These are phyloP conservation scores for Atalantia buxifolia DNA, from an alignment of 345 rosid species.

Conservation along the genomic window DNA sequence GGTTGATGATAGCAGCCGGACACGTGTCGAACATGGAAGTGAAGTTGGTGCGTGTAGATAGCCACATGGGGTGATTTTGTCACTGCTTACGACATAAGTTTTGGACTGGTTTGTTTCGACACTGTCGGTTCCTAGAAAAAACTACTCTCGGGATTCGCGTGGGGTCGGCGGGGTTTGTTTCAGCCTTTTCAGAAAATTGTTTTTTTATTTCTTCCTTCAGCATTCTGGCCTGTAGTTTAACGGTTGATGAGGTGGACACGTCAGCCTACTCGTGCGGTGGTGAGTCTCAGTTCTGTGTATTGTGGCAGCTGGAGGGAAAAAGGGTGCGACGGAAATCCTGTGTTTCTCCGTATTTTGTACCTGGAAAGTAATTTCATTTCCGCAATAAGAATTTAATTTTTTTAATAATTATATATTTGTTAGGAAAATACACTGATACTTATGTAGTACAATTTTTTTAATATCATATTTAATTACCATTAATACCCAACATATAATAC, in stretches of 20 bases:
- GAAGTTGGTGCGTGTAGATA: constrained; percentile 36
- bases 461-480: too few relatives aligned
- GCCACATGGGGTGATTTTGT: constrained; percentile 53
- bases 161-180: constrained; percentile 22
- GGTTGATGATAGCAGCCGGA: constrained; percentile 18
- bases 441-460: too few relatives aligned
- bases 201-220: not conserved
- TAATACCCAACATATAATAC: too few relatives aligned
- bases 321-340: not conserved
- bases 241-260: constrained; percentile 26
- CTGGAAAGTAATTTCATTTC: not conserved
- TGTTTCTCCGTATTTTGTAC: not conserved
- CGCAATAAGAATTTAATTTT: not conserved
- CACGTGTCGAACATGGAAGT: constrained; percentile 55
- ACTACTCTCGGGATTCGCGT: constrained; percentile 21
- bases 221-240: constrained; percentile 19
- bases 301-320: not conserved
- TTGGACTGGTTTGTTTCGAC: constrained; percentile 54
- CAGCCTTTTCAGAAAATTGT: not conserved
- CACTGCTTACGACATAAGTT: constrained; percentile 74
- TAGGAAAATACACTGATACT: too few relatives aligned
- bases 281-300: not conserved
- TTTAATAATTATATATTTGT: too few relatives aligned
- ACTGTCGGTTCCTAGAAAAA: constrained; percentile 11
- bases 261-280: constrained; percentile 22